Evolutionary conservation across 208 protist genomes (phyloP), one percentile per base, ranked within the genome.

Genomic region (Herpetomonas samuelpessoai): DNA sequence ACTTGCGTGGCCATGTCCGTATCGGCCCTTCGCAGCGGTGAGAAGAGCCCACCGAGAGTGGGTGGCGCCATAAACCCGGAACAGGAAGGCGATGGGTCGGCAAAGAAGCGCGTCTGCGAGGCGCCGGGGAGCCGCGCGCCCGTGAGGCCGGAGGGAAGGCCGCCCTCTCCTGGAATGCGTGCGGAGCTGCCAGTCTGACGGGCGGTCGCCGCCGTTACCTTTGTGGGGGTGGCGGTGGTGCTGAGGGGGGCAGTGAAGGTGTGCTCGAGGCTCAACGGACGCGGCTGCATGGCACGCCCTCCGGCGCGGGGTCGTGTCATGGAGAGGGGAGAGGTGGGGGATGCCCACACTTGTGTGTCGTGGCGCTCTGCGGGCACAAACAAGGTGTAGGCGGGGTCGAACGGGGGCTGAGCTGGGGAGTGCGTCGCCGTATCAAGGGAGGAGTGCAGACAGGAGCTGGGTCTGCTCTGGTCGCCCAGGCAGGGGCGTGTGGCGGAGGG

Each of bases 361-460:
- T 4, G 4, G 18, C 44, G 44, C 19, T 48, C 44, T 7, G 9
- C 16, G 16, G 44, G 44, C 4, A 48, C 19, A 19, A 48, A 48
- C 16, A 48, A 19, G 44, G 44, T 19, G 44, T 48, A 48, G 16
- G 44, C 44, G 4, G 44, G 44, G 44, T 48, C 44, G 18, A 48
- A 48, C 16, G 44, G 4, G 10, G 44, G 44, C 16, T 22, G 12
- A 6, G 44, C 7, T 48, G 44, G 44, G 44, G 44, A 48, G 44
- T 22, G 4, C 16, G 16, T 48, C 10, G 16, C 44, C 4, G 44
- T 48, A 19, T 48, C 18, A 3, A 48, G 44, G 18, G 44, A 19
- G 18, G 44, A 48, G 19, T 48, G 44, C 16, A 19, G 22, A 19
- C 44, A 6, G 4, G 44, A 48, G 44, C 10, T 22, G 44, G 44